A percentile compares a stretch with the other conserved stretches of the same genome.
phyloP scores from a whole-genome alignment of 2,329 filamentous ascomycete species.

The Pestalotiopsis sp. region DNA sequence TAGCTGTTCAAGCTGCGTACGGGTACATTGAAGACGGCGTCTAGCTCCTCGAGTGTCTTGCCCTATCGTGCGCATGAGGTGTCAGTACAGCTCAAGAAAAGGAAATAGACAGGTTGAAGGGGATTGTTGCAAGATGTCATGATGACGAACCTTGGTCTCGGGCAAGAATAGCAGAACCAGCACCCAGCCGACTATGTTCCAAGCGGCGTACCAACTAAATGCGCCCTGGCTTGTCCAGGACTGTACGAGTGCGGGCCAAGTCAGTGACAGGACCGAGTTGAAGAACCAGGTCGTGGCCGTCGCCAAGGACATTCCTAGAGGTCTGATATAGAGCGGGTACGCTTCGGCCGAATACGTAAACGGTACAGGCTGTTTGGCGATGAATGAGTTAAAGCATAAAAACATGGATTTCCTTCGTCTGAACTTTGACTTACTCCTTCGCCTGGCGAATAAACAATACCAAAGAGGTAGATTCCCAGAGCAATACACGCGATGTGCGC shows the following conservation, averaged over 20 bases:
- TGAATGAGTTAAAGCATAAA: no score
- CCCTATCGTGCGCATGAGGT: slow-evolving; percentile 19
- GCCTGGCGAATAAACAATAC: slow-evolving; percentile 57
- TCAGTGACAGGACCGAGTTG: slow-evolving; percentile 39
- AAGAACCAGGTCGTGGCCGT: slow-evolving; percentile 55
- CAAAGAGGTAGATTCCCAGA: slow-evolving; percentile 51
- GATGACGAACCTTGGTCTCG: slow-evolving; percentile 40
- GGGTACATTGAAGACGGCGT: slow-evolving; percentile 37
- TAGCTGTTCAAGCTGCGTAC: slow-evolving; percentile 35
- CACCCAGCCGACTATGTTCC: slow-evolving; percentile 49
- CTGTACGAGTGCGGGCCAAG: slow-evolving; percentile 47
- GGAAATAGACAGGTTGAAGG: not conserved
- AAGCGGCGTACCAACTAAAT: slow-evolving; percentile 51
- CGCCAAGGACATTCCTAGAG: slow-evolving; percentile 62
- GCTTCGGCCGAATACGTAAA: slow-evolving; percentile 70
- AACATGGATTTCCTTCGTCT: no score
- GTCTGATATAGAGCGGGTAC: slow-evolving; percentile 64
- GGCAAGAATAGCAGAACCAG: slow-evolving; percentile 42
- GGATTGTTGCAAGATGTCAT: no score
- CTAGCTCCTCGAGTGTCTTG: slow-evolving; percentile 45
- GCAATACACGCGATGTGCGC: slow-evolving; percentile 47
- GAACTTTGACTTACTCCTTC: slow-evolving; percentile 48
- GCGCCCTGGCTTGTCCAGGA: slow-evolving; percentile 48
- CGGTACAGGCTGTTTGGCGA: slow-evolving; percentile 46
- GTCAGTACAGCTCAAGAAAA: not conserved